These are phyloP conservation scores for Voacanga thouarsii DNA, from an alignment of 257 asterid species.

Conservation along the genomic window DNA sequence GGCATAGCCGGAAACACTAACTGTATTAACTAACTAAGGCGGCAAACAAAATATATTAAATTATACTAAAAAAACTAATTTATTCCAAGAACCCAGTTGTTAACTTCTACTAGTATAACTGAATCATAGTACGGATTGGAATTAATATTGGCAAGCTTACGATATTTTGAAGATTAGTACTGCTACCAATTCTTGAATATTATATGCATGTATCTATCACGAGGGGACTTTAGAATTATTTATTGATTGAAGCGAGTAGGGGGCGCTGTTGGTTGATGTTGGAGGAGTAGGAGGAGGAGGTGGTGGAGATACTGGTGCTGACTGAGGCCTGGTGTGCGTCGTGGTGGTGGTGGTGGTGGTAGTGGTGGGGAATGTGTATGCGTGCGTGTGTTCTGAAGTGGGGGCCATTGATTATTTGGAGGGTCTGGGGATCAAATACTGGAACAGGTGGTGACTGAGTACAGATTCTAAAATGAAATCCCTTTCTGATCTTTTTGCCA, in stretches of 20 bases:
- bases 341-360: constrained; percentile 30
- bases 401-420: constrained; percentile 23
- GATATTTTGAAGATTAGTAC: not conserved
- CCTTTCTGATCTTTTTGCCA: not conserved
- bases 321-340: constrained; percentile 10
- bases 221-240: constrained; percentile 11
- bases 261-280: constrained; percentile 9
- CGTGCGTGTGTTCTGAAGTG: constrained; percentile 25
- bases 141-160: constrained; percentile 4
- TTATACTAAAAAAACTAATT: not conserved
- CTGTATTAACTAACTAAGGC: constrained; percentile 1
- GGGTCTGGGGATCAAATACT: constrained; percentile 1
- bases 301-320: constrained; percentile 28
- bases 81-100: not conserved
- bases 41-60: not conserved
- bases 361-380: constrained; percentile 34
- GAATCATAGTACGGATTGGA: constrained; percentile 2
- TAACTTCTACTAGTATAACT: not conserved
- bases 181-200: not conserved
- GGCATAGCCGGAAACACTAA: constrained; percentile 51
- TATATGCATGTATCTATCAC: constrained; percentile 11
- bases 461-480: constrained; percentile 6
- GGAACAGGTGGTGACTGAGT: constrained; percentile 25
- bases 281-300: constrained; percentile 26
- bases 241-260: not conserved